Base-by-base conservation (phyloP, 2,329 filamentous ascomycete species). In the Cercospora berteroae region DNA sequence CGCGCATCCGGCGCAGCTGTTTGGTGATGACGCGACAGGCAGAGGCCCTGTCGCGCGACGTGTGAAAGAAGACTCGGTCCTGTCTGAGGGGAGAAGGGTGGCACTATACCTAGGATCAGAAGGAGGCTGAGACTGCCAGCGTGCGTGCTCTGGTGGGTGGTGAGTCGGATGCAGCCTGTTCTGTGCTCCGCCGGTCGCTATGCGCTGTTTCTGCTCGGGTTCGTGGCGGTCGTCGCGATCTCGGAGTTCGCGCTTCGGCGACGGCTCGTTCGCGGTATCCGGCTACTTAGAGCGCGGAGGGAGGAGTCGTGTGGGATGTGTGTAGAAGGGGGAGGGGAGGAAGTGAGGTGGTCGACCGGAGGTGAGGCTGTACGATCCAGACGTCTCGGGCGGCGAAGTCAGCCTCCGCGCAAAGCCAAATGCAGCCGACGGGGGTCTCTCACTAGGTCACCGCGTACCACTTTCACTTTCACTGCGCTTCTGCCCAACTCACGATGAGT, bases 111-210 rank as follows among this genome's bases (percentile, higher is more conserved):
- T 72, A 69, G 58, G 58, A 65, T 70, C 50, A 66, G 65, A 64
- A 62, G 52, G 31, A 60, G 58, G 55, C 68, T 67, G 68, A 63
- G 55, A 63, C 63, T 66, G 70, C 70, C 70, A 69, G 63, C 59
- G 66, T 65, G 69, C 29, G 31, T 39, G 63, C 44, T 65, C 52
- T 39, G 57, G 50, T 58, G 52, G 31, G 36, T 63, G 64, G 59
- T 64, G 56, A n/a, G 59, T 56, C 48, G 55, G 57, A 55, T 44
- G 58, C 67, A 63, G 64, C 61, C 64, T 69, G 61, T 52, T 55
- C 10, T 59, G 25, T 42, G 55, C 56, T 44, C 56, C 48, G 48
- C 25, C 39, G 63, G 42, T 44, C 60, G 63, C 25, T 61, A 52
- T 13, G 61, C 9, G 48, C 27, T 29, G 52, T n/a, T 16, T 36